These are phyloP conservation scores for Trichosanthes cucumerina DNA, from an alignment of 306 rosid species.

Conservation along the genomic window DNA sequence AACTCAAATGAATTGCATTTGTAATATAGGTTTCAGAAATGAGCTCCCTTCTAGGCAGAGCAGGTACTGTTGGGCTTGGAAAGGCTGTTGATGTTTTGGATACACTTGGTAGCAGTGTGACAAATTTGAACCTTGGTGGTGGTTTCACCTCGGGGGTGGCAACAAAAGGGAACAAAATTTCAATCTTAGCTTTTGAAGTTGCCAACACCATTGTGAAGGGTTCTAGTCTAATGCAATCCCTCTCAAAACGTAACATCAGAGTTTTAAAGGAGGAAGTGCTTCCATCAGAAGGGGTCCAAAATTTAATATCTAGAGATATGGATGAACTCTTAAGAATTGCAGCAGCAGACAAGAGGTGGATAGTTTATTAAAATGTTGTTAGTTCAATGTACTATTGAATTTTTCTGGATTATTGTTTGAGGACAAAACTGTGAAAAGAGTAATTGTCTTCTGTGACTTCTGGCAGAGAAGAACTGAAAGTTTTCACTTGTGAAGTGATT, in stretches of 20 bases:
- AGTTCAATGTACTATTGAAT: slow-evolving; percentile 10
- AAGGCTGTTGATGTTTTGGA: slow-evolving; percentile 99
- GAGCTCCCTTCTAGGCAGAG: slow-evolving; percentile 86
- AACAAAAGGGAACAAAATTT: slow-evolving; percentile 83
- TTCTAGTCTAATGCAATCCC: slow-evolving; percentile 90
- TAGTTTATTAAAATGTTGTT: slow-evolving; percentile 16
- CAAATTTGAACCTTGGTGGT: slow-evolving; percentile 64
- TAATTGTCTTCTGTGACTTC: slow-evolving; percentile 26
- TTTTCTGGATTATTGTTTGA: background rate
- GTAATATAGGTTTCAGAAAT: slow-evolving; percentile 82
- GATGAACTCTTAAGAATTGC: slow-evolving; percentile 83
- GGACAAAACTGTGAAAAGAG: background rate
- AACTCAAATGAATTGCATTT: background rate
- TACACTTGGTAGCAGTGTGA: slow-evolving; percentile 96
- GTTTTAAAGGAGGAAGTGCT: slow-evolving; percentile 85
- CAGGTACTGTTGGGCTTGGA: slow-evolving; percentile 96
- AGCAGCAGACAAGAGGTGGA: slow-evolving; percentile 93
- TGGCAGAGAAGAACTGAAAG: slow-evolving; percentile 89
- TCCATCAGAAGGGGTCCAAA: slow-evolving; percentile 87
- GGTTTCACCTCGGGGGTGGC: slow-evolving; percentile 82
- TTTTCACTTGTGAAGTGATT: slow-evolving; percentile 89
- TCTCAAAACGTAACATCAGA: slow-evolving; percentile 77
- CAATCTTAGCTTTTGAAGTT: slow-evolving; percentile 94
- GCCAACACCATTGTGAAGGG: slow-evolving; percentile 97
- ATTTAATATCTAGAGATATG: slow-evolving; percentile 73